These are phyloP conservation scores for Aspergillus brunneoviolaceus DNA, from an alignment of 2,329 filamentous ascomycete species.

Conservation along the genomic window DNA sequence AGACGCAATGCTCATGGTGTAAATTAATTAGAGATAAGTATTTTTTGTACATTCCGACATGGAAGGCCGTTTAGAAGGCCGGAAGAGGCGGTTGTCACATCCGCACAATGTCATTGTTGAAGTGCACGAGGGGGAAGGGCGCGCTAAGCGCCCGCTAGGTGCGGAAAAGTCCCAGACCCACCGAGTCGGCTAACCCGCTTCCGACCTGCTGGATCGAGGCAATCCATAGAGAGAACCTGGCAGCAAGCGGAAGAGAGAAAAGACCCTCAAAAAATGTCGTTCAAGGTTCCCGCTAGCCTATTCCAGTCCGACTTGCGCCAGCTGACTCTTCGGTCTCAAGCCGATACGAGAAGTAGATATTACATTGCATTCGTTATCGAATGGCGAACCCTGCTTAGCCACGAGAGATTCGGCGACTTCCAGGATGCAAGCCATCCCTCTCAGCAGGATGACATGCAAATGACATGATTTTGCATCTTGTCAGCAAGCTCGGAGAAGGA, in stretches of 20 bases:
- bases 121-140: background rate
- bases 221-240: background rate
- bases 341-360: too few relatives aligned
- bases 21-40: too few relatives aligned
- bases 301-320: background rate
- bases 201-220: background rate
- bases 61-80: too few relatives aligned
- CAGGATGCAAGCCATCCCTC: background rate
- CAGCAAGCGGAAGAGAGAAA: background rate
- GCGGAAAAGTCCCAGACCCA: background rate
- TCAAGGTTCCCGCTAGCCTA: background rate
- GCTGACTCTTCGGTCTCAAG: background rate
- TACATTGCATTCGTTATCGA: background rate
- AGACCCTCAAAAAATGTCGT: background rate
- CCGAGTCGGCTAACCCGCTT: background rate
- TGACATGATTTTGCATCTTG: background rate
- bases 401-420: background rate
- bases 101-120: background rate
- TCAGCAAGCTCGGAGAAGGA: background rate
- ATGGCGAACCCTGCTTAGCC: background rate
- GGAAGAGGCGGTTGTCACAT: background rate
- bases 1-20: too few relatives aligned
- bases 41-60: too few relatives aligned
- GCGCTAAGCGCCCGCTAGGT: background rate
- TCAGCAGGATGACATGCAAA: background rate